A percentile compares a stretch with the other conserved stretches of the same genome.
Conservation (phyloP, 2,329 filamentous ascomycete genomes). For the Aspergillus aculeatinus region DNA sequence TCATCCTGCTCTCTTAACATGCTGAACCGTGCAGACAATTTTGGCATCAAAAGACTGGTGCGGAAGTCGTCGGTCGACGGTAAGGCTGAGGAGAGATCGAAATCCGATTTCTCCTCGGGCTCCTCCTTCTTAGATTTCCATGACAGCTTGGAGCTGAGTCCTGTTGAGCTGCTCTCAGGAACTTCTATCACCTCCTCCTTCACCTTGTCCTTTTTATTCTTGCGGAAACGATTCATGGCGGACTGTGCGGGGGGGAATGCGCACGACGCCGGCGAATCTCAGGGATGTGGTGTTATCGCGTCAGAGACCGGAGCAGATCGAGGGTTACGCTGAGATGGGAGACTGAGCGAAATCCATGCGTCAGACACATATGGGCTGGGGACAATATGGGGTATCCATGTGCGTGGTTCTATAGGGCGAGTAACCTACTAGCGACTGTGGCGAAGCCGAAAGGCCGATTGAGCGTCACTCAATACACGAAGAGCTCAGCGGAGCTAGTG, state of each 20-base stretch:
- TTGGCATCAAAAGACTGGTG: conserved; percentile 93
- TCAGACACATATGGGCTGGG: not conserved
- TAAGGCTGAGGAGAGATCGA: conserved; percentile 72
- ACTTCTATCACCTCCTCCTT: conserved; percentile 20
- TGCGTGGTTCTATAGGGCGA: not conserved
- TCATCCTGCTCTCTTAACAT: conserved; percentile 96
- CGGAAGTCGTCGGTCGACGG: conserved; percentile 87
- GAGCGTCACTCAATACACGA: not conserved
- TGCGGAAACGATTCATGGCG: conserved; percentile 45
- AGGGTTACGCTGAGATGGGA: not conserved
- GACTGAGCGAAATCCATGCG: not conserved
- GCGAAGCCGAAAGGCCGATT: not conserved
- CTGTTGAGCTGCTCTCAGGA: conserved; percentile 42
- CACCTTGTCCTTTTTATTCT: conserved; percentile 38
- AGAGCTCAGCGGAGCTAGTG: not conserved
- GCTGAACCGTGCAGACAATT: conserved; percentile 90
- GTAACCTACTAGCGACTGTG: not conserved
- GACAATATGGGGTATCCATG: not conserved
- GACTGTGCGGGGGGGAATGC: not conserved
- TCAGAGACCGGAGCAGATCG: not conserved
- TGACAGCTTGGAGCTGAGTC: conserved; percentile 38
- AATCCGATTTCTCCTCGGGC: conserved; percentile 52
- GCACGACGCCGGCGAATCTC: not conserved
- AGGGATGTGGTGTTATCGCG: not conserved
- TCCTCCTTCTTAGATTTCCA: conserved; percentile 54